phyloP scores from a whole-genome alignment of 2,329 filamentous ascomycete genomes.

The Thielaviopsis ethacetica region DNA sequence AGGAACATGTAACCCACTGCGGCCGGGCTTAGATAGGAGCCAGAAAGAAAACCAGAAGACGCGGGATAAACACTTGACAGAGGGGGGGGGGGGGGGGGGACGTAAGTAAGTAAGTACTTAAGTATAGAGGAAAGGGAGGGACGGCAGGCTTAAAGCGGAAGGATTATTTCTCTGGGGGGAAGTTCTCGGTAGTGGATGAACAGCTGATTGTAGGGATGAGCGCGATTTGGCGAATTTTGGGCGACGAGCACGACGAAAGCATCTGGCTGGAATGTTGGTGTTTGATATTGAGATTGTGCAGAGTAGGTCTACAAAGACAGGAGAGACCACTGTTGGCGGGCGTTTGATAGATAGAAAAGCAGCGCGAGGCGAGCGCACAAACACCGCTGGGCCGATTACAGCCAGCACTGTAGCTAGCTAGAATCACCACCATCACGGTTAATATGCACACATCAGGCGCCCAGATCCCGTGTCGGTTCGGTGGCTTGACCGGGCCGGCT shows the following conservation, averaged over 20 bases:
- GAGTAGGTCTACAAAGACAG: too few species aligned
- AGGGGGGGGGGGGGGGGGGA: too few species aligned
- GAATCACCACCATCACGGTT: background rate
- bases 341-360: too few species aligned
- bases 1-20: background rate
- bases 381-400: too few species aligned
- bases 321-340: too few species aligned
- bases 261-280: background rate
- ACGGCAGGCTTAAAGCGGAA: background rate
- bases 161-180: too few species aligned
- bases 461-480: background rate
- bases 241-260: background rate
- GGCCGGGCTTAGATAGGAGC: too few species aligned
- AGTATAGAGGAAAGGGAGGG: background rate
- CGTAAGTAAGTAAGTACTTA: too few species aligned
- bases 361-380: too few species aligned
- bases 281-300: background rate
- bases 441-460: background rate
- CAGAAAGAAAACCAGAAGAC: too few species aligned
- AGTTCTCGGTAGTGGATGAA: background rate
- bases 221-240: background rate
- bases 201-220: background rate
- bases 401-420: background rate
- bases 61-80: too few species aligned
- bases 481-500: background rate